Conservation (phyloP, 805 yeast species). For the Candida sonorensis region DNA sequence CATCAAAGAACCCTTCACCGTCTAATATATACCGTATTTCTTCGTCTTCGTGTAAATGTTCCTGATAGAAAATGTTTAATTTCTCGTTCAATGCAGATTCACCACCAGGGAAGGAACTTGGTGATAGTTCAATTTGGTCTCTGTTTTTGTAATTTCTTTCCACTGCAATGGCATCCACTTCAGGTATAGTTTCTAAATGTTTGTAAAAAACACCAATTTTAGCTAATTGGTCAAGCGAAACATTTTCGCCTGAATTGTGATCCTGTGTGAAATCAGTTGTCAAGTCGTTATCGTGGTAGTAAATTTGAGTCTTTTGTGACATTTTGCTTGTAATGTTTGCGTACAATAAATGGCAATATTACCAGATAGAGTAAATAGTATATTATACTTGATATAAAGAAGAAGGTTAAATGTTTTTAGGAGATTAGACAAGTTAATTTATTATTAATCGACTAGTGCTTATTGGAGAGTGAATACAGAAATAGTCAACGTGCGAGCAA, state of each 20-base stretch:
- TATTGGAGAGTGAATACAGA: too few species aligned
- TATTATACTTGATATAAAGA: too few species aligned
- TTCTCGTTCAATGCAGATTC: slow-evolving; percentile 55
- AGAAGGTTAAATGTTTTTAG: too few species aligned
- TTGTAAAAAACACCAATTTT: slow-evolving; percentile 65
- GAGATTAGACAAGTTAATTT: too few species aligned
- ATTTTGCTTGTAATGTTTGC: too few species aligned
- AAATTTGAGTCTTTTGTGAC: slow-evolving; percentile 23
- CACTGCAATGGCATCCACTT: slow-evolving; percentile 59
- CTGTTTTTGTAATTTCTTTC: slow-evolving; percentile 74
- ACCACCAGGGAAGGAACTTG: slow-evolving; percentile 54
- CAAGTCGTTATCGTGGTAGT: slow-evolving; percentile 59
- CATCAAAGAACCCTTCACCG: slow-evolving; percentile 91
- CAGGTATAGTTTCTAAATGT: slow-evolving; percentile 40
- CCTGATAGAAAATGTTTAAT: slow-evolving; percentile 64
- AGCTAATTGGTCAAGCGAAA: slow-evolving; percentile 41
- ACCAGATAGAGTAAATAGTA: too few species aligned
- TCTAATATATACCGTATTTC: slow-evolving; percentile 86
- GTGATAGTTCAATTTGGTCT: slow-evolving; percentile 60
- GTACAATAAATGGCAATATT: too few species aligned
- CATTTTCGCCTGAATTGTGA: slow-evolving; percentile 64
- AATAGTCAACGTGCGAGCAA: too few species aligned
- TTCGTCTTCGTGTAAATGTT: slow-evolving; percentile 95
- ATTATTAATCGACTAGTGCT: too few species aligned
- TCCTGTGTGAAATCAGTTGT: slow-evolving; percentile 55